These are phyloP conservation scores for Alternaria sp. DNA, from an alignment of 2,329 filamentous ascomycete species.

Conservation along the genomic window DNA sequence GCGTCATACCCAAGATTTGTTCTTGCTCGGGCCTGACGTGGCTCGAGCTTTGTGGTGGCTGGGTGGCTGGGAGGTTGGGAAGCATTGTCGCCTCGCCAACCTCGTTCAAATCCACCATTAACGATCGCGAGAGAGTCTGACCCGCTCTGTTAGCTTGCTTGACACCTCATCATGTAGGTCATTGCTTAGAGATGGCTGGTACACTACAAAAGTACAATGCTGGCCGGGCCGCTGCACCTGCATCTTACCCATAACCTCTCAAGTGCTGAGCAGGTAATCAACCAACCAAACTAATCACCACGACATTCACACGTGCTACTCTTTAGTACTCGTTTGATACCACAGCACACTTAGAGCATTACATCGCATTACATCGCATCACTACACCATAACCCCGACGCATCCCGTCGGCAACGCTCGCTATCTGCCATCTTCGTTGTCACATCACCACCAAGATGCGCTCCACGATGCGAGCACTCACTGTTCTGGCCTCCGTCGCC, in stretches of 20 bases:
- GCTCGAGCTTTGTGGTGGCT: too few relatives aligned
- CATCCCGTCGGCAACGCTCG: conserved; percentile 10
- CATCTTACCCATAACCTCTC: conserved; percentile 35
- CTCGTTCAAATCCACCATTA: conserved; percentile 34
- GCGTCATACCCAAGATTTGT: conserved; percentile 13
- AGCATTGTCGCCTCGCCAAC: conserved; percentile 37
- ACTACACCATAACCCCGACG: conserved; percentile 15
- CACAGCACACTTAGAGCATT: conserved; percentile 11
- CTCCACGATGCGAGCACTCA: conserved; percentile 45
- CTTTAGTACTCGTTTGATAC: conserved; percentile 17
- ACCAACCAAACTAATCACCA: conserved; percentile 13
- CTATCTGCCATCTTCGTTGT: conserved; percentile 12
- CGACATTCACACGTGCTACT: conserved; percentile 19
- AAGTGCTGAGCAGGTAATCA: conserved; percentile 30
- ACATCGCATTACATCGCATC: neutral
- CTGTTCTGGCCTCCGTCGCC: conserved; percentile 52
- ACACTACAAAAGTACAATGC: conserved; percentile 39
- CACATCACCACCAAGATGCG: conserved; percentile 41
- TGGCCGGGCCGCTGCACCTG: conserved; percentile 23
- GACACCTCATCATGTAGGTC: conserved; percentile 38
- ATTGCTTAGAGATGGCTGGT: conserved; percentile 48
- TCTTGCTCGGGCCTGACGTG: conserved; percentile 5
- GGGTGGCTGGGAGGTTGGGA: conserved; percentile 37
- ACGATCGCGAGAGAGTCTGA: neutral
- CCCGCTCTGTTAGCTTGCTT: conserved; percentile 33